phyloP scores from a whole-genome alignment of 768 basidiomycete species.

The Calocera viscosa region DNA sequence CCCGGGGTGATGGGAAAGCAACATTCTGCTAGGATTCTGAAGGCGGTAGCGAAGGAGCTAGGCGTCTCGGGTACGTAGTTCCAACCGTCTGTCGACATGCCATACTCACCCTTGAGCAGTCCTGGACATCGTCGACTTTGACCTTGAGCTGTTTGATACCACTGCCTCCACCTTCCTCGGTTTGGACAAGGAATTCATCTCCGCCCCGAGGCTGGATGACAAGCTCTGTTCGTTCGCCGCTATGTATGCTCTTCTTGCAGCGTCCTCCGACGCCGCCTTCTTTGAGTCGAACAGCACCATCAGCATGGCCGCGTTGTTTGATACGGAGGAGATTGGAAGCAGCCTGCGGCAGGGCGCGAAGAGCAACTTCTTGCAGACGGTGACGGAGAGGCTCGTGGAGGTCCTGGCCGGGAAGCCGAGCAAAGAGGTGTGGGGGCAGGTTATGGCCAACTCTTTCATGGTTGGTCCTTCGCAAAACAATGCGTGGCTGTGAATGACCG shows the following conservation, averaged over 20 bases:
- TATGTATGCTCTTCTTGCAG: background rate
- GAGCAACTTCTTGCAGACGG: background rate
- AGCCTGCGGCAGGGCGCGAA: background rate
- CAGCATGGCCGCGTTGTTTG: background rate
- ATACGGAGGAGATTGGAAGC: conserved; percentile 1
- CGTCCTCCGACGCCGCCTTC: background rate
- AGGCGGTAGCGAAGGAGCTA: background rate
- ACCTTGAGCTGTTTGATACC: background rate
- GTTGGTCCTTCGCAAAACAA: too few relatives aligned
- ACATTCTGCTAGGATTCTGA: background rate
- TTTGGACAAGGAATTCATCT: background rate
- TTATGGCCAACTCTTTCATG: background rate
- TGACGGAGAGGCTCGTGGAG: background rate
- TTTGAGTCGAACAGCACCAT: background rate
- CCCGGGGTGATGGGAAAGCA: conserved; percentile 1
- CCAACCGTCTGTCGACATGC: background rate
- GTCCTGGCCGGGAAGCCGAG: background rate
- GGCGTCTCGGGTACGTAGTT: background rate
- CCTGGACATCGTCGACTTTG: background rate
- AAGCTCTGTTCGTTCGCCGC: conserved; percentile 7
- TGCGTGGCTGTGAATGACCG: too few relatives aligned
- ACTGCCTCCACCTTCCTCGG: background rate
- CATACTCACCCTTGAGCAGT: background rate
- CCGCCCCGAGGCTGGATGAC: background rate
- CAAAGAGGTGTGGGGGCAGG: background rate